phyloP scores from a whole-genome alignment of 148 eudicot genomes.

The Fagopyrum tataricum region DNA sequence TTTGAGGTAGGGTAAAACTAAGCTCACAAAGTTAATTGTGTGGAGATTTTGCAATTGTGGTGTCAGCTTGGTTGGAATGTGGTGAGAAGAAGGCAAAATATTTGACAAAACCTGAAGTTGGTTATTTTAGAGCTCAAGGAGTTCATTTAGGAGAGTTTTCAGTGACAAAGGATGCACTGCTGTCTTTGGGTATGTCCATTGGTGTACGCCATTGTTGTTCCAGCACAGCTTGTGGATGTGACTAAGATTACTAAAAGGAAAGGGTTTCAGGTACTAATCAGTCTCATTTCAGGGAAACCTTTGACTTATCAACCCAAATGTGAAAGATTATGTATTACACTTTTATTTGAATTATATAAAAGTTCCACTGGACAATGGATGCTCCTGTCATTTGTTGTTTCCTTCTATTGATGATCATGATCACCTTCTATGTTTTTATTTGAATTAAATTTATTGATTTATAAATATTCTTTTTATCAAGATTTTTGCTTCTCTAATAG shows the following conservation, averaged over 20 bases:
- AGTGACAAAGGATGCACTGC: conserved; percentile 82
- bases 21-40: conserved; percentile 22
- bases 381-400: conserved; percentile 37
- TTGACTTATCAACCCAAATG: no score
- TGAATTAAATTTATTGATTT: no score
- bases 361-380: conserved; percentile 92
- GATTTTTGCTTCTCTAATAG: no score
- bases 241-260: conserved; percentile 92
- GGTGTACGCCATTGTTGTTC: conserved; percentile 93
- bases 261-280: conserved; percentile 73
- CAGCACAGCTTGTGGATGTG: conserved; percentile 88
- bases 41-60: conserved; percentile 22
- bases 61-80: conserved; percentile 72
- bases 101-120: conserved; percentile 85
- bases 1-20: neutral
- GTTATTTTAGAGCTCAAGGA: conserved; percentile 98
- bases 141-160: conserved; percentile 97
- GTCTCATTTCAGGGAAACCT: neutral
- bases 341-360: no score
- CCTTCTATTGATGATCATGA: neutral
- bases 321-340: no score
- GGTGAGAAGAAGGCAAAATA: conserved; percentile 90
- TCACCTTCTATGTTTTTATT: neutral
- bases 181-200: conserved; percentile 70
- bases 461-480: no score